A percentile compares a stretch with the other conserved stretches of the same genome.
phyloP scores from a whole-genome alignment of 2,329 filamentous ascomycete species.

The Phoma sp. region DNA sequence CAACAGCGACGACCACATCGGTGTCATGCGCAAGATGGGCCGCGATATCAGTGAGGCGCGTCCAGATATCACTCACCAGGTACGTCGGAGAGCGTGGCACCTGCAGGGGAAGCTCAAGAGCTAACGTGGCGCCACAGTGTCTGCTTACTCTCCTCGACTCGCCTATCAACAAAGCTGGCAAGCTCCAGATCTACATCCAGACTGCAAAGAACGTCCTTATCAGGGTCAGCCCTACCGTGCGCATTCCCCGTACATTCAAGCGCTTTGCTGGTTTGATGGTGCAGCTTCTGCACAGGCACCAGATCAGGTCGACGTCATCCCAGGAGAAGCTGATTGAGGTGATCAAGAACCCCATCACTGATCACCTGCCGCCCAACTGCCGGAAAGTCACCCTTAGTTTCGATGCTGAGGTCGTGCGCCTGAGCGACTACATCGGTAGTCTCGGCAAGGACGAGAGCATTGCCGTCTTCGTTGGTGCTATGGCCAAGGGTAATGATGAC shows the following conservation, averaged over 20 bases:
- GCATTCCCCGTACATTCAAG: conserved; percentile 98
- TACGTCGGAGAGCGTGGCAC: conserved; percentile 54
- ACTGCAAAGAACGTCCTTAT: conserved; percentile 97
- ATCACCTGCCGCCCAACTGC: conserved; percentile 95
- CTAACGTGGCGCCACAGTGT: conserved; percentile 66
- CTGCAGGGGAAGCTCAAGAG: conserved; percentile 6
- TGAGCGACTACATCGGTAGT: conserved; percentile 84
- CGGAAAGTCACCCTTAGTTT: conserved; percentile 97
- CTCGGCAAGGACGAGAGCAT: conserved; percentile 86
- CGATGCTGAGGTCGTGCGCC: conserved; percentile 84
- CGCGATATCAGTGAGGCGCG: conserved; percentile 96
- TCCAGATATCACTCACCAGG: conserved; percentile 98
- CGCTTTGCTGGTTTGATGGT: conserved; percentile 99
- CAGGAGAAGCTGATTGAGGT: conserved; percentile 97
- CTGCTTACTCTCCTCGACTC: conserved; percentile 96
- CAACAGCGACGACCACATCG: conserved; percentile 99
- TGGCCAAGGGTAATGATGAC: conserved; percentile 95
- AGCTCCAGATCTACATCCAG: conserved; percentile 97
- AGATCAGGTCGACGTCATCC: conserved; percentile 94
- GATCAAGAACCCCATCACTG: conserved; percentile 97
- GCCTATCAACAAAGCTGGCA: conserved; percentile 97
- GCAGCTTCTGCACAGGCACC: conserved; percentile 91
- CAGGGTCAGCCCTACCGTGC: conserved; percentile 96
- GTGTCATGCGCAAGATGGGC: conserved; percentile 99
- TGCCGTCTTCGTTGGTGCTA: conserved; percentile 96